Conservation (phyloP, 2,329 filamentous ascomycete genomes). For the Colletotrichum brevisporum region DNA sequence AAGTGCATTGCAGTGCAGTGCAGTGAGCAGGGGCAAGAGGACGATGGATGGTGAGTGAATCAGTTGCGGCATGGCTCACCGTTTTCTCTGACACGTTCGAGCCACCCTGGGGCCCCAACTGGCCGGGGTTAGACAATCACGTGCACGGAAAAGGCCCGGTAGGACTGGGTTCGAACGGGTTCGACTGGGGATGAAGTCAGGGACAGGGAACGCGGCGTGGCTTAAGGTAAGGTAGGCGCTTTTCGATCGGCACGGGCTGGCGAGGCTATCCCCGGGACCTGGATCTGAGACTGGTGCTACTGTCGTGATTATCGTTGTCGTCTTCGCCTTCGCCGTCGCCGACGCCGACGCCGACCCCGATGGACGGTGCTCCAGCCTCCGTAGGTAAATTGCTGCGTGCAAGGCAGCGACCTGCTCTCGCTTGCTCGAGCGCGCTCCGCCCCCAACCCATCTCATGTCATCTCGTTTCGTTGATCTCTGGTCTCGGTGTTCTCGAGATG, state of each 20-base stretch:
- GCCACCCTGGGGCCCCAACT: slow-evolving; percentile 8
- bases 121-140: slow-evolving; percentile 22
- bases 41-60: slow-evolving; percentile 23
- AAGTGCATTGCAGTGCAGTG: slow-evolving; percentile 5
- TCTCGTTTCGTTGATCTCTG: slow-evolving; percentile 7
- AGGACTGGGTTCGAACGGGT: slow-evolving; percentile 10
- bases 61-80: slow-evolving; percentile 26
- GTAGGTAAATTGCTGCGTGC: neutral
- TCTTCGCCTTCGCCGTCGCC: slow-evolving; percentile 11
- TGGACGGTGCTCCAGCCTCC: neutral
- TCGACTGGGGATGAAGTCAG: slow-evolving; percentile 15
- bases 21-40: slow-evolving; percentile 5
- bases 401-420: no score
- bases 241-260: slow-evolving; percentile 25
- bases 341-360: slow-evolving; percentile 23
- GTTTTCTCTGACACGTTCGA: slow-evolving; percentile 27
- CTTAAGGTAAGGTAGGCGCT: slow-evolving; percentile 23
- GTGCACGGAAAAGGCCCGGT: slow-evolving; percentile 29
- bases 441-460: neutral
- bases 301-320: slow-evolving; percentile 12
- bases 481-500: slow-evolving; percentile 6
- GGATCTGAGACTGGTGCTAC: slow-evolving; percentile 13
- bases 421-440: no score
- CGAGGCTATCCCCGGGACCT: slow-evolving; percentile 23
- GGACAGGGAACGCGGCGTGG: neutral